Evolutionary conservation across 1,284 basidiomycete genomes (phyloP), one percentile per base, ranked within the genome.

Genomic region (Tranzscheliella williamsii): DNA sequence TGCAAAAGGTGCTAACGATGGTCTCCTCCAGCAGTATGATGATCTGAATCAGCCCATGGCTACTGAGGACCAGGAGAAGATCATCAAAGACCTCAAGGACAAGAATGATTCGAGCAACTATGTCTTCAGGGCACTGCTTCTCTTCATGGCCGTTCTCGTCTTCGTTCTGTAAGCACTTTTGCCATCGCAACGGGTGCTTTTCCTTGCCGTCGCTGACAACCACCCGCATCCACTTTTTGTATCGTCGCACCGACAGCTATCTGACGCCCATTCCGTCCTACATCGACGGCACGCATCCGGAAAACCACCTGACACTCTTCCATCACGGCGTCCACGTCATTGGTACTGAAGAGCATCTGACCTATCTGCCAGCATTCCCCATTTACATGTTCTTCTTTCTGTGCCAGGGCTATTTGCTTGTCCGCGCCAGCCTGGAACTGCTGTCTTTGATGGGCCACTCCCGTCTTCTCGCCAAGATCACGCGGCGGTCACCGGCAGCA

Each of bases 241-340:
- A 4, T 13, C 20, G n/a, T n/a, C n/a, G n/a, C 23, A 16, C 52
- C 16, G 12, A 35, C 31, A 67, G 62, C 21, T 75, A 74, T 45
- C 48, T 75, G 13, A 72, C 71, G 1, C 75, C 75, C 13, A 53
- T 77, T 24, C 75, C 75, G 2, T 60, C 67, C 9, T 77, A 76
- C 53, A 45, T 72, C 24, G 39, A 51, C 23, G 73, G 73, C 13
- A 60, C 68, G 22, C 75, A 77, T 38, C 70, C 73, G 1, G 70
- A 73, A 38, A 76, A 67, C 47, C 73, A 76, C 42, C 41, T 73
- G 5, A 65, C 66, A 12, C 61, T 77, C 22, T 72, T 73, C 48
- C 56, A 69, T 24, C 58, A 64, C 37, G 55, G 51, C 23, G 56
- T 70, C 11, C 44, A 67, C 39, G 52, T 61, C 17, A 55, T 74